A percentile compares a stretch with the other conserved stretches of the same genome.
These are phyloP conservation scores for Solanum infundibuliforme DNA, from an alignment of 257 asterid species.

Conservation along the genomic window DNA sequence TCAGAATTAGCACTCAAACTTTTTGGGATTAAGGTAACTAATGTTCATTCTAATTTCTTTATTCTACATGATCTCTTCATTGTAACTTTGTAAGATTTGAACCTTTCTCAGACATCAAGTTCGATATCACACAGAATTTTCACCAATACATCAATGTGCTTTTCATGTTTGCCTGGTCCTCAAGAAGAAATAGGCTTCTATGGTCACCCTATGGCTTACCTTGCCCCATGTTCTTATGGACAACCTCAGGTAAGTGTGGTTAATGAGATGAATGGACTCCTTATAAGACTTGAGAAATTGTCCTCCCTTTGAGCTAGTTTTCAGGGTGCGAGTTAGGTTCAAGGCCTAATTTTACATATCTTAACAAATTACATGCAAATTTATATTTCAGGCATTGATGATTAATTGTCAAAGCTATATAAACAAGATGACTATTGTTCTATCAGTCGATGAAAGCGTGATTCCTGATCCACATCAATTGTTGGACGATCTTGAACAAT, in stretches of 20 bases:
- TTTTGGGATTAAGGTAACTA: slow-evolving; percentile 21
- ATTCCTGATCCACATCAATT: slow-evolving; percentile 24
- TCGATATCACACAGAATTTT: slow-evolving; percentile 10
- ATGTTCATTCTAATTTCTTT: not conserved
- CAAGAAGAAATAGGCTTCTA: slow-evolving; percentile 21
- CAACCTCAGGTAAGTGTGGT: slow-evolving; percentile 22
- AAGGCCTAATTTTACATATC: not conserved
- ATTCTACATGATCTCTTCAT: not conserved
- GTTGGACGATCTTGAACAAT: slow-evolving; percentile 16
- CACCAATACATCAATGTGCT: slow-evolving; percentile 16
- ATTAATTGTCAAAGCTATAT: slow-evolving; percentile 19
- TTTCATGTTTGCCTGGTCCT: slow-evolving; percentile 28
- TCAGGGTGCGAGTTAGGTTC: too few species aligned
- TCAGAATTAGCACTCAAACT: slow-evolving; percentile 7
- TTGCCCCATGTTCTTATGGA: slow-evolving; percentile 24
- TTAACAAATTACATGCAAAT: too few species aligned
- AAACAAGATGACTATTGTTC: slow-evolving; percentile 15
- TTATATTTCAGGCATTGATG: slow-evolving; percentile 15
- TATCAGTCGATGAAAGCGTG: slow-evolving; percentile 23
- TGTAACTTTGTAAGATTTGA: not conserved
- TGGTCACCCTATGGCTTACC: slow-evolving; percentile 20
- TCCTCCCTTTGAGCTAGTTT: too few species aligned
- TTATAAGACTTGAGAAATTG: too few species aligned
- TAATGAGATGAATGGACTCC: too few species aligned
- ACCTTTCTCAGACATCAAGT: slow-evolving; percentile 8